Percentiles rank a stretch among this genome's conserved stretches.
Evolutionary conservation across 2,329 filamentous ascomycete genomes (phyloP).

Genomic region (Sclerotinia trifoliorum): DNA sequence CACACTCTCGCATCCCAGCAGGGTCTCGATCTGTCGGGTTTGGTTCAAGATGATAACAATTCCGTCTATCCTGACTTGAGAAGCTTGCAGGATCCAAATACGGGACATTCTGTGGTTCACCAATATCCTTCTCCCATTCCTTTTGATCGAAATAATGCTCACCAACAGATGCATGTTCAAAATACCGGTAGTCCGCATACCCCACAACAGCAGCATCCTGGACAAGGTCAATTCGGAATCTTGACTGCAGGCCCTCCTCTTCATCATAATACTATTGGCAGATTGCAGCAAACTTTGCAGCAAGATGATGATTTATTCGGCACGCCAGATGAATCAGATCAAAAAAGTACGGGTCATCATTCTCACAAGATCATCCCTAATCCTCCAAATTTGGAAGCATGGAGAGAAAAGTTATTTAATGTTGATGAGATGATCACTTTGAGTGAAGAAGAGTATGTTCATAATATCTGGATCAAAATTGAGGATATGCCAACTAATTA

Average conservation of each 20-base stretch:
- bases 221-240: slow-evolving; percentile 48
- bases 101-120: slow-evolving; percentile 30
- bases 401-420: slow-evolving; percentile 71
- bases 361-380: slow-evolving; percentile 58
- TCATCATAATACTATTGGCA: slow-evolving; percentile 40
- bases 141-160: slow-evolving; percentile 41
- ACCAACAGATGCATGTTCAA: slow-evolving; percentile 37
- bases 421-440: slow-evolving; percentile 72
- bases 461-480: slow-evolving; percentile 2
- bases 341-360: slow-evolving; percentile 52
- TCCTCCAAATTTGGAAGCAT: slow-evolving; percentile 65
- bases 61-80: slow-evolving; percentile 42
- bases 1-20: slow-evolving; percentile 41
- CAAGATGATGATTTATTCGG: slow-evolving; percentile 44
- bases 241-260: slow-evolving; percentile 42
- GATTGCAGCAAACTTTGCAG: slow-evolving; percentile 34
- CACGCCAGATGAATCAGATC: slow-evolving; percentile 42
- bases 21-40: slow-evolving; percentile 43
- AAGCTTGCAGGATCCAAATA: slow-evolving; percentile 40
- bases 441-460: slow-evolving; percentile 67
- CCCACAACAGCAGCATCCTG: slow-evolving; percentile 42
- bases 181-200: slow-evolving; percentile 26
- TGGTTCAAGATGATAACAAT: slow-evolving; percentile 42
- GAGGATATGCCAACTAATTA: slow-evolving; percentile 24
- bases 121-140: slow-evolving; percentile 39